These are phyloP conservation scores for Cercospora sp. DNA, from an alignment of 2,329 filamentous ascomycete species.

Conservation along the genomic window DNA sequence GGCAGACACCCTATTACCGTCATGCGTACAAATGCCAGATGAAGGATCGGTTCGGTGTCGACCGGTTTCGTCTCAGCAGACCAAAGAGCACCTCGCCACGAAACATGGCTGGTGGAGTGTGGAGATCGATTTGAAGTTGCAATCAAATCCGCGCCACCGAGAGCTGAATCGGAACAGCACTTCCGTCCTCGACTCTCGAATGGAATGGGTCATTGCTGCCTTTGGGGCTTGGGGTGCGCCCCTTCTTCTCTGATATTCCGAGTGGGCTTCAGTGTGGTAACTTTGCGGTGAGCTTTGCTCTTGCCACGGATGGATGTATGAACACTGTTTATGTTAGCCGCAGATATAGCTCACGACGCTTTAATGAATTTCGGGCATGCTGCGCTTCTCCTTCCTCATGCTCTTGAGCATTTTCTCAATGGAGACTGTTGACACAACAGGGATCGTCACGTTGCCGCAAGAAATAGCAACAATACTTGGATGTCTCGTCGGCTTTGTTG, in stretches of 20 bases:
- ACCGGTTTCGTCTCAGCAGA: constrained; percentile 10
- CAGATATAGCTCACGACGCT: neutral
- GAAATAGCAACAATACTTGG: neutral
- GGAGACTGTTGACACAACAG: neutral
- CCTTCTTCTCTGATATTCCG: neutral
- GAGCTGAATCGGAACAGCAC: neutral
- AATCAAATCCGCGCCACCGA: neutral
- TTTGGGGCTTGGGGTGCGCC: neutral
- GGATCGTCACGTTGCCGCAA: neutral
- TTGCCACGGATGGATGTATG: constrained; percentile 12
- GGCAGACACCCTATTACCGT: constrained; percentile 88
- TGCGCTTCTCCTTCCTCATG: neutral
- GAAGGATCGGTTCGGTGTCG: constrained; percentile 17
- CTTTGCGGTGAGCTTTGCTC: constrained; percentile 5
- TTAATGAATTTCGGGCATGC: neutral
- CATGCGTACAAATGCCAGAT: constrained; percentile 72
- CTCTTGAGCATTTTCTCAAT: neutral
- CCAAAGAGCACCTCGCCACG: constrained; percentile 22
- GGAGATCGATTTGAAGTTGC: neutral
- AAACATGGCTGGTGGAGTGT: neutral
- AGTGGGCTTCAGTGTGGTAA: neutral
- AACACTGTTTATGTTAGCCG: constrained; percentile 18
- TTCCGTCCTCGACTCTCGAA: neutral
- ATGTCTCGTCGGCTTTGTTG: neutral
- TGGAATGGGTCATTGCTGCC: neutral